Evolutionary conservation across 441 rosid species (phyloP), one percentile per base, ranked within the genome.

Genomic region (Hura crepitans): DNA sequence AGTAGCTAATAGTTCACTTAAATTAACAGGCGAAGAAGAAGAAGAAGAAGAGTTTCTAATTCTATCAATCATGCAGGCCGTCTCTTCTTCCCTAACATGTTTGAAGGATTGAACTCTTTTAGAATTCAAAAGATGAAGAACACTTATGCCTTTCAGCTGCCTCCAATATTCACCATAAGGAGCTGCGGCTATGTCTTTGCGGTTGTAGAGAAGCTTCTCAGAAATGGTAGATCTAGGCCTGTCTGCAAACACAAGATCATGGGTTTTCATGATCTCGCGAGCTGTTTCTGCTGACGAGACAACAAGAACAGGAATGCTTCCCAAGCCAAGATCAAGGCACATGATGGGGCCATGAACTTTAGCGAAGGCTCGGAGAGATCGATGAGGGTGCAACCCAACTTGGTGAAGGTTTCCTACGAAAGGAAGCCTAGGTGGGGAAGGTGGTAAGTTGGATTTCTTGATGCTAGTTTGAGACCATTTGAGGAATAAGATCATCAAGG

Each of bases 101-200:
- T 53, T 35, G 42, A 80, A 80, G 0, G 83, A 76, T 42, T 68
- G 74, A 2, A 85, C 82, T 51, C 75, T 72, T 56, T 68, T 80
- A 27, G 37, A 62, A 73, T 73, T 82, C 2, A 85, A 77, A 28
- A 85, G 81, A 20, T 81, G 80, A 11, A 76, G 50, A n/a, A 80
- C 81, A 30, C 77, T 75, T 17, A 81, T 61, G 53, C 83, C 75
- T 72, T 76, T 84, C 60, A 82, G 65, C 69, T 80, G 81, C 65
- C 85, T 75, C 87, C 87, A 85, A 25, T 80, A 81, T 62, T 84
- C 86, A 3, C 84, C 84, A 15, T 82, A 82, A 3, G 85, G 79
- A 0, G 80, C 78, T 4, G 35, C 8, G 2, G 83, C 23, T 50
- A 83, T 4, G 57, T 84, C 87, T 33, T 70, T 75, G 25, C 37